Evolutionary conservation across 305 asterid genomes (phyloP), one percentile per base, ranked within the genome.

Genomic region (Plantago lanceolata): DNA sequence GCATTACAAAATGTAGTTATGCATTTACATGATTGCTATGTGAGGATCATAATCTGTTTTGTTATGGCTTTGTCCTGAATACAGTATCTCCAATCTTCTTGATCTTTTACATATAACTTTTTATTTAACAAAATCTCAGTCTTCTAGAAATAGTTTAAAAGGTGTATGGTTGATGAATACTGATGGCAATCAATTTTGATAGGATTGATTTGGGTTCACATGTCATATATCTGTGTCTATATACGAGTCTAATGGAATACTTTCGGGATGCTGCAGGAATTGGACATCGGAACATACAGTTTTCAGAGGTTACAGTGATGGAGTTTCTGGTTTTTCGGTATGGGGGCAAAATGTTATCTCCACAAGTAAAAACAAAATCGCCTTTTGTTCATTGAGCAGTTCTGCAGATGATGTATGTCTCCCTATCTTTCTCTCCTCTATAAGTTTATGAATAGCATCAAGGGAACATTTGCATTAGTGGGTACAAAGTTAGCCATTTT

Each of bases 321-420:
- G 97, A 33, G 81, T 90, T 68, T 84, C 97, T 43, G 80, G 89
- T 74, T 93, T 93, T 82, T 88, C 96, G 45, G 71, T 90, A 61
- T 87, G 97, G 97, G 99, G 99, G 65, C 84, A 86, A 71, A 85
- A 90, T 79, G 88, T 93, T 57, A 93, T 93, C 68, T 90, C 97
- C 54, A 79, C 88, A 69, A 82, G 94, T 65, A 84, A 83, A 78
- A 90, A 81, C 63, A 90, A 80, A 75, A 93, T 93, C 62, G 89
- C 96, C 45, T 73, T 90, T 57, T 85, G 95, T 59, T 85, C 92
- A 71, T 76, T 90, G 67, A 79, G 83, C 50, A 72, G 83, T 71
- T 56, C 83, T 60, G 69, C 81, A 24, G 90, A 85, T 69, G 95
- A 84, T 61, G 98, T 92, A 85, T 17, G 59, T 52, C 66, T 58